Evolutionary conservation across 1,139 yeast genomes (phyloP), one percentile per base, ranked within the genome.

Genomic region (Blastobotrys malaysiensis): DNA sequence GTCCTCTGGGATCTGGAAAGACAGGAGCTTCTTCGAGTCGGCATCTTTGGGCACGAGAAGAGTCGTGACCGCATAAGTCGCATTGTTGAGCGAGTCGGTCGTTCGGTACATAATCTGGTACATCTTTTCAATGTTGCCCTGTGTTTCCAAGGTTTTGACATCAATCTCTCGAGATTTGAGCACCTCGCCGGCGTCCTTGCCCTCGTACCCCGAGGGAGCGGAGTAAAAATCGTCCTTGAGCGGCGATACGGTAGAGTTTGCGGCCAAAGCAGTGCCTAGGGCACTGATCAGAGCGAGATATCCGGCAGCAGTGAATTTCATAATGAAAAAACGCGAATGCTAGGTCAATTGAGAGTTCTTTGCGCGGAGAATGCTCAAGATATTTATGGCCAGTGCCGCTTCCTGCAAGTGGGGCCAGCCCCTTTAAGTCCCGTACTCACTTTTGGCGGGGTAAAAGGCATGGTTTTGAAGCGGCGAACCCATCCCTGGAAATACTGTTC

Each of bases 1-100:
- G 43, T 69, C 73, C 53, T 69, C 70, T 14, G 65, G 60, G 31
- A 59, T 48, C 59, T 65, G 69, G 60, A 60, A 68, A 1, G 68
- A 65, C 3, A 67, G 54, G 45, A 69, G 44, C 26, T 61, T 54
- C 21, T 52, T 43, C 48, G 51, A 43, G 31, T 55, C 48, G 14
- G 59, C 57, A 26, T 55, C 51, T n/a, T 45, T 24, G 7, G 71
- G 71, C 31, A 60, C 59, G 43, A 67, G 52, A 2, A 67, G 55
- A 1, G 70, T 66, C 9, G 69, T 66, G 24, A 66, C 61, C 19
- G 64, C 63, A 36, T 21, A 45, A 18, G 56, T 54, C 13, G 63
- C 57, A 26, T 55, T 52, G 22, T 45, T 61, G 31, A 52, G 51
- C n/a, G 59, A 45, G 52, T 61, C 57, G 22, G 60, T 54, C 19